Evolutionary conservation across 1,284 basidiomycete genomes (phyloP).

Genomic region (Cryptococcus maquisensis): DNA sequence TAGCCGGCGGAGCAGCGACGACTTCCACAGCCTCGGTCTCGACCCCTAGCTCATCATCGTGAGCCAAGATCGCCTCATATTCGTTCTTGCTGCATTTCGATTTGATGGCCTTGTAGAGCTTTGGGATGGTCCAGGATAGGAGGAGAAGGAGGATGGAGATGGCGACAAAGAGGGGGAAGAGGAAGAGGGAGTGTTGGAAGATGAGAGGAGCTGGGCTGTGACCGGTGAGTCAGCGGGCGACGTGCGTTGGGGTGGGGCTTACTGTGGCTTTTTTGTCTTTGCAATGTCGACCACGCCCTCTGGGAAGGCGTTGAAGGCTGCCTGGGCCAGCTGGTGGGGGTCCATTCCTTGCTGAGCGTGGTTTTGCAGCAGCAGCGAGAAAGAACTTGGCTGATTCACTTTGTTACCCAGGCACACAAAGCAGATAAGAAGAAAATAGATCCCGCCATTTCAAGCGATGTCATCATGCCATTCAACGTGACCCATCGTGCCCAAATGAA

Average conservation of each 20-base stretch:
- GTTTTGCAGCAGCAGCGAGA: neutral
- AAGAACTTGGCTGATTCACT: neutral
- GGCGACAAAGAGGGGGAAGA: conserved; percentile 39
- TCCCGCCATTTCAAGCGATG: no score
- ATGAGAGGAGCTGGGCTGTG: conserved; percentile 37
- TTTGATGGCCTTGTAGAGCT: conserved; percentile 16
- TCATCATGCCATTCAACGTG: no score
- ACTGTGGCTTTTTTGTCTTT: conserved; percentile 12
- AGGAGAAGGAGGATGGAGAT: conserved; percentile 32
- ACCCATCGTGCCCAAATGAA: neutral
- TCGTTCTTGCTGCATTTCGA: neutral
- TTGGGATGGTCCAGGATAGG: conserved; percentile 28
- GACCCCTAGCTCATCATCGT: conserved; percentile 22
- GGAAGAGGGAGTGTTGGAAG: conserved; percentile 37
- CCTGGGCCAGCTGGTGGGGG: conserved; percentile 2
- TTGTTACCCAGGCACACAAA: no score
- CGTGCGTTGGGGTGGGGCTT: neutral
- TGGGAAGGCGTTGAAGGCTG: conserved; percentile 6
- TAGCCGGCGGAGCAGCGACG: conserved; percentile 17
- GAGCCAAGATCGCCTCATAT: conserved; percentile 29
- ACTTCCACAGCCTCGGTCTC: conserved; percentile 15
- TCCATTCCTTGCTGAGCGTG: conserved; percentile 8
- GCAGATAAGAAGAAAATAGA: no score
- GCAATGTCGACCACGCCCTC: conserved; percentile 7
- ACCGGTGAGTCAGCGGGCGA: neutral